phyloP scores from a whole-genome alignment of 2,329 filamentous ascomycete genomes.

The Pseudocercospora eumusae region DNA sequence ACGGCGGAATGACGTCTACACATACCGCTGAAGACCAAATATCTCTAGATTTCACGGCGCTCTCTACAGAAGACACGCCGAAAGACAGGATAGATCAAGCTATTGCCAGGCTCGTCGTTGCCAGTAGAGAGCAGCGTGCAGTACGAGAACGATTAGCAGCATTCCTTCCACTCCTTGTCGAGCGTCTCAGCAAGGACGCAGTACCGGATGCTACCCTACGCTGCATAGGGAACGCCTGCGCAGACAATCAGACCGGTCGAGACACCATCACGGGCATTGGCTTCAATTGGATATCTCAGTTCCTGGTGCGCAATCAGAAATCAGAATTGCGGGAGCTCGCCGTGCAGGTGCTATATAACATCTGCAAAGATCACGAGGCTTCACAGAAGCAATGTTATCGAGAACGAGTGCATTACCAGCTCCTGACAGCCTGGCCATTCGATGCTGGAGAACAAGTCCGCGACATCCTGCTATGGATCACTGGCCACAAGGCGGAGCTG shows the following conservation, averaged over 20 bases:
- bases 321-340: conserved; percentile 27
- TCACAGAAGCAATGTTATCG: conserved; percentile 32
- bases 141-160: conserved; percentile 22
- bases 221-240: conserved; percentile 39
- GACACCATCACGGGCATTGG: conserved; percentile 32
- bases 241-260: conserved; percentile 34
- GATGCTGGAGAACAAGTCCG: not conserved
- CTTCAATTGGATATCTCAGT: conserved; percentile 26
- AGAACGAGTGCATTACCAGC: conserved; percentile 22
- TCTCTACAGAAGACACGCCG: not conserved
- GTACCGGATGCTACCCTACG: conserved; percentile 28
- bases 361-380: conserved; percentile 42
- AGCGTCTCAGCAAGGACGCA: conserved; percentile 11
- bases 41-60: not conserved
- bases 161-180: not conserved
- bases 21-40: not conserved
- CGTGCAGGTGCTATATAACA: conserved; percentile 48
- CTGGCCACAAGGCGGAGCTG: conserved; percentile 27
- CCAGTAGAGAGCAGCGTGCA: conserved; percentile 24
- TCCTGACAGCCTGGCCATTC: conserved; percentile 15
- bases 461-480: conserved; percentile 29
- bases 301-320: conserved; percentile 15
- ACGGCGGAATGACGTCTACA: not conserved
- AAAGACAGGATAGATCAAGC: not conserved
- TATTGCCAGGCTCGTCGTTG: conserved; percentile 25